Evolutionary conservation across 371 early-diverging fungal species (phyloP).

Genomic region (Actinomortierella wolfii): DNA sequence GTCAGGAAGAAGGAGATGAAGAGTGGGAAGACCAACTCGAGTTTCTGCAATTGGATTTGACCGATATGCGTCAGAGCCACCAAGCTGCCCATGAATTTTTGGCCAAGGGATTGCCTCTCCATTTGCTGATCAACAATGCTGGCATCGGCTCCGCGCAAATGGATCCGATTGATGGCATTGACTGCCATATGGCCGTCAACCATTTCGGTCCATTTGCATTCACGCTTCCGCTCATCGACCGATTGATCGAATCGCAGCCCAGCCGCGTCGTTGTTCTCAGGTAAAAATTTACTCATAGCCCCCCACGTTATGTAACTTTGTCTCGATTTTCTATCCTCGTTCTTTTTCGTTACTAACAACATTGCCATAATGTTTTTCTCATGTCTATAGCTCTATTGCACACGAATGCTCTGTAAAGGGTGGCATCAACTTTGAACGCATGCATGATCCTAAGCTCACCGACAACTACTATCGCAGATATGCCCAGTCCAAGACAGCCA

Average conservation of each 20-base stretch:
- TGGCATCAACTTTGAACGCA: no score
- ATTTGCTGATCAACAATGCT: constrained; percentile 40
- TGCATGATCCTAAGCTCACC: no score
- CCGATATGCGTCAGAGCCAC: constrained; percentile 24
- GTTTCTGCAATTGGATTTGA: constrained; percentile 27
- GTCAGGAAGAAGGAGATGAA: no score
- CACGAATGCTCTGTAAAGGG: no score
- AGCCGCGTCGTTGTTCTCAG: constrained; percentile 62
- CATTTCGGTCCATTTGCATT: constrained; percentile 40
- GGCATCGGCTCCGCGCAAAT: constrained; percentile 22
- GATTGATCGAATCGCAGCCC: constrained; percentile 39
- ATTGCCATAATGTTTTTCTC: no score
- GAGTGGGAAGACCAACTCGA: constrained; percentile 7
- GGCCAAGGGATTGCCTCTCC: constrained; percentile 15
- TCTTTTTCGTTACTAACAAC: no score
- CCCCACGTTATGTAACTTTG: no score
- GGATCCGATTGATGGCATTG: constrained; percentile 32
- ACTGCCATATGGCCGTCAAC: constrained; percentile 35
- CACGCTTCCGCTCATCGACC: constrained; percentile 25
- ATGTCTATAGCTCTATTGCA: no score
- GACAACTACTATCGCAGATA: constrained; percentile 33
- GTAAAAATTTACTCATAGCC: constrained; percentile 17
- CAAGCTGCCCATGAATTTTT: constrained; percentile 22
- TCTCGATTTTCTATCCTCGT: no score
- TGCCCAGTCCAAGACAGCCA: constrained; percentile 66